Base-by-base conservation (phyloP, 352 stramenopile species). In the Pilasporangium apinafurcum region DNA sequence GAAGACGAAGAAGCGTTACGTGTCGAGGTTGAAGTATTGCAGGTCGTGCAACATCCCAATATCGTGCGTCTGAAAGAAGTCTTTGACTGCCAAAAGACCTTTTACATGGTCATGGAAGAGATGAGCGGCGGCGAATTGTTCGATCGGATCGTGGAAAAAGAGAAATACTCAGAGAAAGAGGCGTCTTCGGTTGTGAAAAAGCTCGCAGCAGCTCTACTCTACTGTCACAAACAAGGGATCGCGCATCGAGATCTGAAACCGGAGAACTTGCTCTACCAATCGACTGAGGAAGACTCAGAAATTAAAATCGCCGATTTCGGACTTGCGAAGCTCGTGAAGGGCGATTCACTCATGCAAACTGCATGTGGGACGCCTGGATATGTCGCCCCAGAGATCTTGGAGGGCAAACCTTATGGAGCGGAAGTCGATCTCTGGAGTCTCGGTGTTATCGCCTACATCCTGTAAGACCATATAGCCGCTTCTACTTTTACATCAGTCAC, bases 321-420 rank as follows among this genome's bases (percentile, higher is more conserved):
- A 2, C 63, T 96, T 3, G 76, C 78, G 22, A 96, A 96, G 56
- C 78, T 96, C 32, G 76, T 98, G 30, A 86, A 90, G 44, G 87
- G 89, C 33, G 85, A 97, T 83, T 95, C 81, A 28, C 81, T 89
- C 49, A 89, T 98, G 57, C 92, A 93, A 32, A 97, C 92, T 5
- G 92, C 96, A 41, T 98, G 95, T 58, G 95, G 95, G 21, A 99
- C 95, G 29, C 94, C 94, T 0, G 94, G 95, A 1, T 98, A 98
- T 68, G 92, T 98, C 6, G 95, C 95, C 1, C 92, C 95, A 0
- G 95, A 99, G 73, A 98, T 99, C 65, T 62, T 99, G 21, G 76
- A 96, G 52, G 86, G 90, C 5, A 73, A 85, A 16, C 68, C 79
- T 24, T 99, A 99, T 61, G 90, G 90, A 48, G 82, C 70, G 8